Evolutionary conservation across 2,329 filamentous ascomycete genomes (phyloP).

Genomic region (Dichotomopilus funicola): DNA sequence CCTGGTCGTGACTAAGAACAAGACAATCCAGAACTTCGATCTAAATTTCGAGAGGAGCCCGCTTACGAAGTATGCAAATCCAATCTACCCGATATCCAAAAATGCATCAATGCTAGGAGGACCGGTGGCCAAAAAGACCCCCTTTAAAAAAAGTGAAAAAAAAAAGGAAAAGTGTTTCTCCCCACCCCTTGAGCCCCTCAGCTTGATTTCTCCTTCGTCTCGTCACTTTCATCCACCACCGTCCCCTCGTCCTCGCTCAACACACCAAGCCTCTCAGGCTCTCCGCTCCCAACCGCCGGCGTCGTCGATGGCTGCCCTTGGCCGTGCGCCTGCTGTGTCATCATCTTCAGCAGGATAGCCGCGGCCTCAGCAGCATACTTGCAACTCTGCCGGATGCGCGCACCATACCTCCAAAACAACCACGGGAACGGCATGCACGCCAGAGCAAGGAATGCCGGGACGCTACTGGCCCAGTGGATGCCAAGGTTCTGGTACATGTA

Average conservation of each 20-base stretch:
- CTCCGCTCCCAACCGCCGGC: not conserved
- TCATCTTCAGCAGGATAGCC: constrained; percentile 46
- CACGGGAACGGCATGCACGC: constrained; percentile 68
- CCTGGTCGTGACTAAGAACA: too few species aligned
- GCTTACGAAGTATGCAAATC: too few species aligned
- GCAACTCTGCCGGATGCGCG: constrained; percentile 56
- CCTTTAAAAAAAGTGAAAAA: too few species aligned
- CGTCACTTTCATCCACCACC: constrained; percentile 9
- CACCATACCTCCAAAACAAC: constrained; percentile 68
- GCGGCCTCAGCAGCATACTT: constrained; percentile 64
- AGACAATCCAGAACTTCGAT: too few species aligned
- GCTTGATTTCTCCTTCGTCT: constrained; percentile 4
- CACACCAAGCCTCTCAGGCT: constrained; percentile 6
- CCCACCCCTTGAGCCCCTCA: not conserved
- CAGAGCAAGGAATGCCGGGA: constrained; percentile 68
- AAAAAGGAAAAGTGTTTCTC: not conserved
- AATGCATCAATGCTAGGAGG: too few species aligned
- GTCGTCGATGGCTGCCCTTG: not conserved
- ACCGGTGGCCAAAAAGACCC: too few species aligned
- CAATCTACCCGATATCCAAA: too few species aligned
- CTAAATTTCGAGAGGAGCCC: too few species aligned
- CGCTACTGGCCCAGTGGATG: constrained; percentile 67
- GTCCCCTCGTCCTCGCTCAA: constrained; percentile 20
- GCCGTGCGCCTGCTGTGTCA: constrained; percentile 26
- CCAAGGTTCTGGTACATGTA: constrained; percentile 54